A percentile compares a stretch with the other conserved stretches of the same genome.
Evolutionary conservation across 2,329 filamentous ascomycete genomes (phyloP).

Genomic region (Ambrosiella xylebori): DNA sequence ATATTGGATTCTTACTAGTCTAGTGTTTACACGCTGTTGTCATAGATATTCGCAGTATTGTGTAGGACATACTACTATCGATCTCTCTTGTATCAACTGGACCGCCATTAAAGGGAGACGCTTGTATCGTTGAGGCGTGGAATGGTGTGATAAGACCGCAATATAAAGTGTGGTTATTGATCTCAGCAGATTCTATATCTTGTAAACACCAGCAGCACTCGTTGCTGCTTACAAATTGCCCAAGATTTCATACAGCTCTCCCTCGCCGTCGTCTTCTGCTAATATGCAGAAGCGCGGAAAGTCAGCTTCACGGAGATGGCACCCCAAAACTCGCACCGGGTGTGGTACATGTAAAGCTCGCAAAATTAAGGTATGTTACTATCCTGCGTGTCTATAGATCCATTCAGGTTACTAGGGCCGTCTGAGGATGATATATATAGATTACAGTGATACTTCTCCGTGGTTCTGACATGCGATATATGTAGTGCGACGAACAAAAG

Average conservation of each 20-base stretch:
- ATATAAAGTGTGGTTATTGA: no score
- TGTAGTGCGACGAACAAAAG: conserved; percentile 17
- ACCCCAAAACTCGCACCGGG: conserved; percentile 13
- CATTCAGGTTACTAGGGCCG: not conserved
- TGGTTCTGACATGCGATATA: not conserved
- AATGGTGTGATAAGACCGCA: no score
- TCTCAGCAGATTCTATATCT: not conserved
- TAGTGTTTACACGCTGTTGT: not conserved
- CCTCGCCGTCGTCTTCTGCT: not conserved
- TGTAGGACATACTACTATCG: not conserved
- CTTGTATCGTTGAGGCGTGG: no score
- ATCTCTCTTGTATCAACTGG: not conserved
- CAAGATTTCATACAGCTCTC: not conserved
- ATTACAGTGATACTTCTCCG: not conserved
- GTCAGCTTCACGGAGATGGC: conserved; percentile 9
- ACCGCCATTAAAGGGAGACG: no score
- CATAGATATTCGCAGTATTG: not conserved
- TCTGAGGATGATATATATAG: not conserved
- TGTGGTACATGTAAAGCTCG: conserved; percentile 14
- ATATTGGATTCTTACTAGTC: not conserved
- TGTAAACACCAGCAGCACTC: not conserved
- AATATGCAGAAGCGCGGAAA: conserved; percentile 3
- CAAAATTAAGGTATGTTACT: conserved; percentile 14
- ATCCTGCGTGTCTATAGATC: not conserved
- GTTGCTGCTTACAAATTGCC: not conserved